phyloP scores from a whole-genome alignment of 345 rosid genomes.

The Erysimum cheiranthoides region DNA sequence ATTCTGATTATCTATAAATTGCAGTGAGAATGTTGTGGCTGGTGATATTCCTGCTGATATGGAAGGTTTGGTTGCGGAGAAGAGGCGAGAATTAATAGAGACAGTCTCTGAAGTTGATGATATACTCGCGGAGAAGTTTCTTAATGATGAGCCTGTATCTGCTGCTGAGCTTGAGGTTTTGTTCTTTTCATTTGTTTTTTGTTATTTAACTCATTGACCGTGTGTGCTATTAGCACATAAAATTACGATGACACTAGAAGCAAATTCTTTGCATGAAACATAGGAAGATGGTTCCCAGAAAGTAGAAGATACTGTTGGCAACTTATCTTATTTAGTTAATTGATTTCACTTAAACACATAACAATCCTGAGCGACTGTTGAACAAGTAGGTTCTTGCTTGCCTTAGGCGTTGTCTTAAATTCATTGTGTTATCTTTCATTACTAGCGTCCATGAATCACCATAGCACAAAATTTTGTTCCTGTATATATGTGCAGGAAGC shows the following conservation, averaged over 20 bases:
- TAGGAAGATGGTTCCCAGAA: background rate
- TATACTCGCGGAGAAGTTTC: constrained; percentile 84
- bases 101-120: constrained; percentile 96
- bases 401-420: background rate
- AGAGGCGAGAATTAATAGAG: constrained; percentile 88
- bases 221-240: constrained; percentile 19
- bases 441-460: constrained; percentile 56
- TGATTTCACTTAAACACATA: constrained; percentile 7
- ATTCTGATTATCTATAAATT: constrained; percentile 35
- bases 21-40: constrained; percentile 79
- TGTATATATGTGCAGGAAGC: constrained; percentile 67
- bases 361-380: background rate
- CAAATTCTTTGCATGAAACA: constrained; percentile 19
- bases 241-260: background rate
- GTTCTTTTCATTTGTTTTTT: constrained; percentile 16
- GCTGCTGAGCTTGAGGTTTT: constrained; percentile 81
- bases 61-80: constrained; percentile 76
- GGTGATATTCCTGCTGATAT: constrained; percentile 82
- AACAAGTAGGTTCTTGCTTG: constrained; percentile 22
- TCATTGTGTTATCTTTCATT: constrained; percentile 18
- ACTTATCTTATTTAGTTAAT: constrained; percentile 1
- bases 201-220: background rate
- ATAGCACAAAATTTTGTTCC: constrained; percentile 82
- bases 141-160: constrained; percentile 85
- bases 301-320: constrained; percentile 14